phyloP scores from a whole-genome alignment of 2,329 filamentous ascomycete genomes.

The Aspergillus tamarii region DNA sequence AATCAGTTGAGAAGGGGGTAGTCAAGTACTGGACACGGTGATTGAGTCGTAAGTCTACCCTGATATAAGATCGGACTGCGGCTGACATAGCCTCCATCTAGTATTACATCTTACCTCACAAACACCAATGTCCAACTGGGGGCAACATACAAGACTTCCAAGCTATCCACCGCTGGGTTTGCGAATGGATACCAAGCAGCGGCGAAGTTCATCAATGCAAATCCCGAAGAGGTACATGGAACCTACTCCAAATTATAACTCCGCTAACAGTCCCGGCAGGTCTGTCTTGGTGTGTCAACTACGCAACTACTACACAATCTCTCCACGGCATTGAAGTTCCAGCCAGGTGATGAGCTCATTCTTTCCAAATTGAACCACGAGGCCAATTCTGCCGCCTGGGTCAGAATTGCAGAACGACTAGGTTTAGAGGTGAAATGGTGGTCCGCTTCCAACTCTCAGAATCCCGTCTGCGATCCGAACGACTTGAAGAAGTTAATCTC shows the following conservation, averaged over 20 bases:
- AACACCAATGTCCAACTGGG: conserved; percentile 76
- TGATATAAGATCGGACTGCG: background rate
- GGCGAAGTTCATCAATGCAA: conserved; percentile 72
- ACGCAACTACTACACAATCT: conserved; percentile 78
- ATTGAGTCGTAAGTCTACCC: conserved; percentile 61
- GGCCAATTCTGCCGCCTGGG: conserved; percentile 75
- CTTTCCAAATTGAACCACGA: conserved; percentile 76
- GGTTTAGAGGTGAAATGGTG: conserved; percentile 72
- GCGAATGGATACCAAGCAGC: conserved; percentile 64
- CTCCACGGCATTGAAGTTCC: conserved; percentile 57
- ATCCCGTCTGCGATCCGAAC: conserved; percentile 62
- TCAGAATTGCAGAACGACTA: conserved; percentile 65
- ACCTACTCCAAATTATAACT: background rate
- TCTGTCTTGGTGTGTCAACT: conserved; percentile 67
- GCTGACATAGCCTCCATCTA: conserved; percentile 29
- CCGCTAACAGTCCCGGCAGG: conserved; percentile 13
- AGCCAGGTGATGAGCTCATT: conserved; percentile 67
- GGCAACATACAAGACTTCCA: conserved; percentile 66
- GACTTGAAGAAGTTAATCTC: conserved; percentile 64
- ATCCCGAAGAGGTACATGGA: conserved; percentile 62
- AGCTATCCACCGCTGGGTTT: conserved; percentile 63
- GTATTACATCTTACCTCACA: conserved; percentile 67
- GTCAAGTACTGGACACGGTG: conserved; percentile 68
- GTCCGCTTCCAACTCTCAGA: conserved; percentile 53
- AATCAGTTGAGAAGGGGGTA: conserved; percentile 57